Evolutionary conservation across 768 basidiomycete genomes (phyloP).

Genomic region (Chiua virens): DNA sequence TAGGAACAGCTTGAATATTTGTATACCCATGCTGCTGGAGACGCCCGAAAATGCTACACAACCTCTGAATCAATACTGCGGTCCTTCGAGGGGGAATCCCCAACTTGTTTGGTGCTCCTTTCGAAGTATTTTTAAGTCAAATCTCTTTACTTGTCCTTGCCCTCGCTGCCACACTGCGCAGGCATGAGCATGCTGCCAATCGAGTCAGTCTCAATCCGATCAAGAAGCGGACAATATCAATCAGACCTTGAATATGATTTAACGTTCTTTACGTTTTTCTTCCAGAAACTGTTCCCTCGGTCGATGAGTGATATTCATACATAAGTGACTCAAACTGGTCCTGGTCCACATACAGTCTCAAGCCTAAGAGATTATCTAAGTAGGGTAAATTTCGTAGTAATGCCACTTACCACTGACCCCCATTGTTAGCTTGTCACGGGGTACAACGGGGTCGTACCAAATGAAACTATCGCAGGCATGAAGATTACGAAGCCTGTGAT

Average conservation of each 20-base stretch:
- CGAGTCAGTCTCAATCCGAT: background rate
- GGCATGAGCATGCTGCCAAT: slow-evolving; percentile 1
- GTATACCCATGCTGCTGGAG: slow-evolving; percentile 7
- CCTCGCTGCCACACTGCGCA: slow-evolving; percentile 3
- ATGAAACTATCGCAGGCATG: background rate
- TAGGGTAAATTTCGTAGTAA: background rate
- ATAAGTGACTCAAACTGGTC: slow-evolving; percentile 9
- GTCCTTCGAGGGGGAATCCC: background rate
- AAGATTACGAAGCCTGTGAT: background rate
- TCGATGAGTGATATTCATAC: slow-evolving; percentile 1
- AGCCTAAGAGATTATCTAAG: background rate
- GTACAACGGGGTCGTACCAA: background rate
- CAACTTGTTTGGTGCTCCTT: background rate
- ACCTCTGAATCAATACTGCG: background rate
- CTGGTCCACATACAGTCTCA: slow-evolving; percentile 1
- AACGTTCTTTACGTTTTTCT: background rate
- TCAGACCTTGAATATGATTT: background rate
- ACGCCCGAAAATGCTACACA: slow-evolving; percentile 10
- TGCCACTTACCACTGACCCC: background rate
- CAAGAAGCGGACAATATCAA: background rate
- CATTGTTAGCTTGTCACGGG: background rate
- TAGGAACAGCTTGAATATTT: background rate
- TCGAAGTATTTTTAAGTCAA: background rate
- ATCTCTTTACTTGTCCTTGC: background rate
- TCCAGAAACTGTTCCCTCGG: slow-evolving; percentile 1